Conservation (phyloP, 2,329 filamentous ascomycete genomes). For the Colletotrichum euphorbiae region DNA sequence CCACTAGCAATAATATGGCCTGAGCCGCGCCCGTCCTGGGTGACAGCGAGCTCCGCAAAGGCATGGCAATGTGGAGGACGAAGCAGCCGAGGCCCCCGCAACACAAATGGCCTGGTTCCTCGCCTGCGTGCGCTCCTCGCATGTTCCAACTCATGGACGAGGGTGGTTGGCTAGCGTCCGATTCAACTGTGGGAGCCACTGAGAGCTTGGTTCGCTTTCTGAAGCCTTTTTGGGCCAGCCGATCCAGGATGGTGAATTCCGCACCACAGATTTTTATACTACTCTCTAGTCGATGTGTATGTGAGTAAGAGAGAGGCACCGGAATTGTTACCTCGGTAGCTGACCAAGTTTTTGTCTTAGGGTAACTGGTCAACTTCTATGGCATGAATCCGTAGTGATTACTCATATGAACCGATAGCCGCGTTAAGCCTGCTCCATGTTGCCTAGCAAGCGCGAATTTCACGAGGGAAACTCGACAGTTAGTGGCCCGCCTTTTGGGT, state of each 20-base stretch:
- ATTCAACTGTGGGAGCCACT: conserved; percentile 36
- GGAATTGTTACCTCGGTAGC: conserved; percentile 14
- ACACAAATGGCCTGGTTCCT: conserved; percentile 18
- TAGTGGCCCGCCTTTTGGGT: too few species aligned
- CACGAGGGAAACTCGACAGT: too few species aligned
- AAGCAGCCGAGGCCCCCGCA: conserved; percentile 15
- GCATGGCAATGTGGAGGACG: conserved; percentile 34
- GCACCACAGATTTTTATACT: too few species aligned
- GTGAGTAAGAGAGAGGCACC: not conserved
- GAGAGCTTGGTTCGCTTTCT: conserved; percentile 39
- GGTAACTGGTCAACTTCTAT: too few species aligned
- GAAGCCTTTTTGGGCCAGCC: conserved; percentile 38
- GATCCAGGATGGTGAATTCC: not conserved
- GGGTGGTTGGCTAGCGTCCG: conserved; percentile 36
- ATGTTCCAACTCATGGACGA: conserved; percentile 23
- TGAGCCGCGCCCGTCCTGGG: conserved; percentile 33
- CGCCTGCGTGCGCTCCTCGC: too few species aligned
- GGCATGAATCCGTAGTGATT: too few species aligned
- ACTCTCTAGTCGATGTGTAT: too few species aligned
- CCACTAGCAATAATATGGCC: conserved; percentile 26
- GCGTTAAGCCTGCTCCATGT: too few species aligned
- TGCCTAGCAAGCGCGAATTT: too few species aligned
- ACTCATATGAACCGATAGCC: too few species aligned
- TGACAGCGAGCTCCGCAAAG: conserved; percentile 36
- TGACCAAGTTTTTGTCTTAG: not conserved